These are phyloP conservation scores for Annona squamosa DNA, from an alignment of 164 flowering plant species.

Conservation along the genomic window DNA sequence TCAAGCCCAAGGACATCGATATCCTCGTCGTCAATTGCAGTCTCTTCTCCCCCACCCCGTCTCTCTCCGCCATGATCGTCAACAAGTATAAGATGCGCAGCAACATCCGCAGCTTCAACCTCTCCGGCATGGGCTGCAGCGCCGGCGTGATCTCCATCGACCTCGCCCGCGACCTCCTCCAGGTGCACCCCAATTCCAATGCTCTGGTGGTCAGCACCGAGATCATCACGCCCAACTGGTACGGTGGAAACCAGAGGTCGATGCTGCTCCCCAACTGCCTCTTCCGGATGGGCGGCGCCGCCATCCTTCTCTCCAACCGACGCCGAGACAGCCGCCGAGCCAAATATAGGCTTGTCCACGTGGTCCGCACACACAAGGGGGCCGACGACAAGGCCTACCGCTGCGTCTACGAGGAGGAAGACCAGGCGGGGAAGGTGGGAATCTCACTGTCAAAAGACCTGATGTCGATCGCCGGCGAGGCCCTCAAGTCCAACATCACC, in stretches of 20 bases:
- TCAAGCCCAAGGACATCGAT: slow-evolving; percentile 19
- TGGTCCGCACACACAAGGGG: slow-evolving; percentile 18
- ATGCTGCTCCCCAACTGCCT: slow-evolving; percentile 21
- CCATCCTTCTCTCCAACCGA: slow-evolving; percentile 14
- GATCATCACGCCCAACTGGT: slow-evolving; percentile 17
- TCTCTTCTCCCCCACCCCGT: slow-evolving; percentile 19
- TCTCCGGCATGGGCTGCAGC: slow-evolving; percentile 28
- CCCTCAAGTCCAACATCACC: slow-evolving; percentile 20
- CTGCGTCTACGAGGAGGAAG: slow-evolving; percentile 18
- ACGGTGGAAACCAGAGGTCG: slow-evolving; percentile 12
- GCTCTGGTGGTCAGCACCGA: slow-evolving; percentile 19
- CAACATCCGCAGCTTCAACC: slow-evolving; percentile 18
- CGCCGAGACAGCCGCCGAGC: slow-evolving; percentile 13
- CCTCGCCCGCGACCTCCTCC: slow-evolving; percentile 17
- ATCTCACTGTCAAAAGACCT: slow-evolving; percentile 15
- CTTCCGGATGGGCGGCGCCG: slow-evolving; percentile 19
- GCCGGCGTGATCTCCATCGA: slow-evolving; percentile 17
- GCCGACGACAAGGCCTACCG: slow-evolving; percentile 16
- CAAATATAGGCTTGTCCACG: slow-evolving; percentile 13
- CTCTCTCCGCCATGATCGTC: slow-evolving; percentile 20
- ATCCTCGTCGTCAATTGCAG: slow-evolving; percentile 19
- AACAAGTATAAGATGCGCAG: slow-evolving; percentile 23
- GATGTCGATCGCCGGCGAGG: slow-evolving; percentile 17
- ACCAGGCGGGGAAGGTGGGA: slow-evolving; percentile 10
- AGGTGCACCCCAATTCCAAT: slow-evolving; percentile 12